These are phyloP conservation scores for Trichosporon sp. DNA, from an alignment of 1,284 basidiomycete genomes.

Conservation along the genomic window DNA sequence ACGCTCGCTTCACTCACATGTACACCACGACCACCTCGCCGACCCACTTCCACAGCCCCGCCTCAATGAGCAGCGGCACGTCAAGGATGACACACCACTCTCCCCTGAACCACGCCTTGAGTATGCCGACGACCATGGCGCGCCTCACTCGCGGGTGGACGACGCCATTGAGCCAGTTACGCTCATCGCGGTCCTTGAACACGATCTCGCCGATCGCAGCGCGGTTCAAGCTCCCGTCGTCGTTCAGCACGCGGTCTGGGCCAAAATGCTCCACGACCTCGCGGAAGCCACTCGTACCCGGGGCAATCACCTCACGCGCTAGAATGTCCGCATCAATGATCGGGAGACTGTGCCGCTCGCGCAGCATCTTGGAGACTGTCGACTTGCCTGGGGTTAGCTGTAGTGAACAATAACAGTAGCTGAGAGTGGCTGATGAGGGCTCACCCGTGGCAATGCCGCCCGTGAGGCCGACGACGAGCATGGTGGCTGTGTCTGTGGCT, in stretches of 20 bases:
- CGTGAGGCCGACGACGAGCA: constrained; percentile 77
- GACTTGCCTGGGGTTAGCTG: constrained; percentile 58
- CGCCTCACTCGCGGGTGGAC: constrained; percentile 82
- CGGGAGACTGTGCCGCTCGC: constrained; percentile 57
- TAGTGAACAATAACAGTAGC: not conserved
- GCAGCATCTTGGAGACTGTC: constrained; percentile 72
- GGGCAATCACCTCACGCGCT: constrained; percentile 79
- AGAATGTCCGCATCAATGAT: constrained; percentile 89
- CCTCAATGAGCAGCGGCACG: constrained; percentile 89
- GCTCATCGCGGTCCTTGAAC: constrained; percentile 69
- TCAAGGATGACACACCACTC: constrained; percentile 77
- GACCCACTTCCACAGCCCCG: constrained; percentile 77
- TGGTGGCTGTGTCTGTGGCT: no score
- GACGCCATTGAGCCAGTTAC: constrained; percentile 72
- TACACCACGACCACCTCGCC: constrained; percentile 82
- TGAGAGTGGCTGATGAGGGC: not conserved
- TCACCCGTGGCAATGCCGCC: constrained; percentile 89
- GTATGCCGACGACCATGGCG: constrained; percentile 65
- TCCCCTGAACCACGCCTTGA: constrained; percentile 71
- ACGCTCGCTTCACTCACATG: constrained; percentile 38
- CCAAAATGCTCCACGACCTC: constrained; percentile 71
- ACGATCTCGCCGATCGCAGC: constrained; percentile 77
- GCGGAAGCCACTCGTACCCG: constrained; percentile 68
- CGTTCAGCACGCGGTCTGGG: constrained; percentile 55
- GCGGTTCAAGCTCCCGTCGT: constrained; percentile 71